A percentile compares a stretch with the other conserved stretches of the same genome.
Evolutionary conservation across 805 yeast genomes (phyloP).

Genomic region (Lachancea lanzarotensis): DNA sequence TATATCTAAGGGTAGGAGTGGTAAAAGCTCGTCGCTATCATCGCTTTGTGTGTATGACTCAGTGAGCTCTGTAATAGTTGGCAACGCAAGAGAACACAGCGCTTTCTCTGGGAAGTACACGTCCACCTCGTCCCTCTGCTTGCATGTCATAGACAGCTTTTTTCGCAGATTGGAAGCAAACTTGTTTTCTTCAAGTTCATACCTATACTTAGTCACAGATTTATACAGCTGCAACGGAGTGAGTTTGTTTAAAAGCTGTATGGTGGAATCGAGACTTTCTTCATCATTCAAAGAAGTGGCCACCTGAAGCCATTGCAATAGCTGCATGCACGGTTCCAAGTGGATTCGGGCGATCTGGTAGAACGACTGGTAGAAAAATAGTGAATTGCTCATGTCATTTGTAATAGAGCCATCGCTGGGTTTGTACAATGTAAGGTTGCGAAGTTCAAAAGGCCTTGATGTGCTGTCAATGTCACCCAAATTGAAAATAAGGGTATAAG

Average conservation of each 20-base stretch:
- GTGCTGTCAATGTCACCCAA: conserved; percentile 23
- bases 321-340: conserved; percentile 65
- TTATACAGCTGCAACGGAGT: conserved; percentile 66
- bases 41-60: conserved; percentile 61
- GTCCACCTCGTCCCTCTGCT: conserved; percentile 16
- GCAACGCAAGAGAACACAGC: conserved; percentile 52
- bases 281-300: conserved; percentile 64
- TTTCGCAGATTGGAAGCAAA: conserved; percentile 48
- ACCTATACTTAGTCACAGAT: conserved; percentile 67
- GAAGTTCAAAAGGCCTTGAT: conserved; percentile 14
- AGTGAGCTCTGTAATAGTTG: conserved; percentile 66
- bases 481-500: conserved; percentile 33
- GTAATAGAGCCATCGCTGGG: conserved; percentile 11
- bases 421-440: conserved; percentile 24
- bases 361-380: conserved; percentile 59
- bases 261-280: conserved; percentile 51
- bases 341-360: conserved; percentile 60
- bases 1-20: conserved; percentile 62
- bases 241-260: conserved; percentile 47
- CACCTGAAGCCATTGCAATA: conserved; percentile 87
- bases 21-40: conserved; percentile 53
- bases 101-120: conserved; percentile 45
- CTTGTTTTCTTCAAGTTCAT: conserved; percentile 74
- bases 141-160: conserved; percentile 18
- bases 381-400: conserved; percentile 33